These are phyloP conservation scores for Podila epigama DNA, from an alignment of 192 early-diverging fungal species.

Conservation along the genomic window DNA sequence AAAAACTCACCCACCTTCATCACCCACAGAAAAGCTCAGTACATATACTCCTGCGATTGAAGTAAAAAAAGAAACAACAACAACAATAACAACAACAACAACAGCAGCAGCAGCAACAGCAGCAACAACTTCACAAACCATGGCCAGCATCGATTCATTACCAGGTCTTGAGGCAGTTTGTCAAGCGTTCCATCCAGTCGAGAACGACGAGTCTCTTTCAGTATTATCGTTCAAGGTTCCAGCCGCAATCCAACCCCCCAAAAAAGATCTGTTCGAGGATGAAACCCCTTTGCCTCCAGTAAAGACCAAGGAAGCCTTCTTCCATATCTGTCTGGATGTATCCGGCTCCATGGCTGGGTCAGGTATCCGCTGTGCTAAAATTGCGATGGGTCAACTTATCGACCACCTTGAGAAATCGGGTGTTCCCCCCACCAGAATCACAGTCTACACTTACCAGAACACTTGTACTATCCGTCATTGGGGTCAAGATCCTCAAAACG, in stretches of 20 bases:
- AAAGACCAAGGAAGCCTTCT: constrained; percentile 19
- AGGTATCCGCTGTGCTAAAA: constrained; percentile 40
- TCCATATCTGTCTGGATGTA: constrained; percentile 42
- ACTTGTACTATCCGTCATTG: constrained; percentile 30
- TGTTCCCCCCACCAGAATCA: constrained; percentile 19
- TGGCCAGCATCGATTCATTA: background rate
- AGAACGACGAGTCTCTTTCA: constrained; percentile 10
- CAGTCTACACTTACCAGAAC: constrained; percentile 31
- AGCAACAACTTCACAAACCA: background rate
- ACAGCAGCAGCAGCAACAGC: background rate
- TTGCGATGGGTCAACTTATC: constrained; percentile 34
- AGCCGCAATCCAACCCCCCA: background rate
- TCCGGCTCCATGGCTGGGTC: constrained; percentile 53
- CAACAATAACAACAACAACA: background rate
- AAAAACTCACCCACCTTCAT: background rate
- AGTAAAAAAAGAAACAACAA: background rate
- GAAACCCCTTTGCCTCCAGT: background rate
- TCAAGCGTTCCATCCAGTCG: constrained; percentile 41
- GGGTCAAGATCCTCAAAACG: constrained; percentile 5
- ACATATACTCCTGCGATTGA: background rate
- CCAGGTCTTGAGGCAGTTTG: background rate
- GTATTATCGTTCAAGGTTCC: constrained; percentile 17
- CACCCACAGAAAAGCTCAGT: background rate
- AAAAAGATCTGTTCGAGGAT: background rate
- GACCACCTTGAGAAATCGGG: constrained; percentile 12